phyloP scores from a whole-genome alignment of 2,329 filamentous ascomycete genomes.

The Colletotrichum sojae region DNA sequence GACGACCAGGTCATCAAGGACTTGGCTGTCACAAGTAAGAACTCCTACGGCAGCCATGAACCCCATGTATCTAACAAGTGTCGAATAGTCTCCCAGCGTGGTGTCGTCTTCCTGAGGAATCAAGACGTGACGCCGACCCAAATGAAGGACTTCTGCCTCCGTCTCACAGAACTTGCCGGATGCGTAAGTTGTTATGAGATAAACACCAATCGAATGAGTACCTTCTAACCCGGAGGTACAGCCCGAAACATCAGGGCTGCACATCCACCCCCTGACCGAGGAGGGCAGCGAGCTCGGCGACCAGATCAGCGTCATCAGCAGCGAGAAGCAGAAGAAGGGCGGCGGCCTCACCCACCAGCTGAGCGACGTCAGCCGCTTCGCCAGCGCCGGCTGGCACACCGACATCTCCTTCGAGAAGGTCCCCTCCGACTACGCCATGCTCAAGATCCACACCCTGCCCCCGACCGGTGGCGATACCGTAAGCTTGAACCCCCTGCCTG shows the following conservation, averaged over 20 bases:
- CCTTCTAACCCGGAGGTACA: constrained; percentile 39
- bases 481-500: constrained; percentile 32
- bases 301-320: constrained; percentile 70
- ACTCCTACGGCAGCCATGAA: background rate
- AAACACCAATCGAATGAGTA: background rate
- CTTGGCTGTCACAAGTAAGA: constrained; percentile 62
- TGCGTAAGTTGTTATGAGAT: constrained; percentile 42
- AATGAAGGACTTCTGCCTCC: constrained; percentile 56
- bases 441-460: constrained; percentile 61
- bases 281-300: constrained; percentile 67
- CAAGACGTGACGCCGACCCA: constrained; percentile 53
- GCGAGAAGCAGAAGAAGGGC: constrained; percentile 68
- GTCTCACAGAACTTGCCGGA: constrained; percentile 50
- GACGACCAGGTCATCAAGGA: constrained; percentile 66
- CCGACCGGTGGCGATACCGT: constrained; percentile 58
- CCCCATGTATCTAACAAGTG: background rate
- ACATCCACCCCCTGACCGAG: constrained; percentile 69
- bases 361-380: constrained; percentile 64
- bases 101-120: constrained; percentile 55
- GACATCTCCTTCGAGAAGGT: constrained; percentile 61
- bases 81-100: constrained; percentile 52
- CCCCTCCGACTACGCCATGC: constrained; percentile 62
- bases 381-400: constrained; percentile 52
- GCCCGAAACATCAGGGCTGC: constrained; percentile 64
- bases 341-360: constrained; percentile 65